These are phyloP conservation scores for Sporothrix inflata DNA, from an alignment of 2,329 filamentous ascomycete species.

Conservation along the genomic window DNA sequence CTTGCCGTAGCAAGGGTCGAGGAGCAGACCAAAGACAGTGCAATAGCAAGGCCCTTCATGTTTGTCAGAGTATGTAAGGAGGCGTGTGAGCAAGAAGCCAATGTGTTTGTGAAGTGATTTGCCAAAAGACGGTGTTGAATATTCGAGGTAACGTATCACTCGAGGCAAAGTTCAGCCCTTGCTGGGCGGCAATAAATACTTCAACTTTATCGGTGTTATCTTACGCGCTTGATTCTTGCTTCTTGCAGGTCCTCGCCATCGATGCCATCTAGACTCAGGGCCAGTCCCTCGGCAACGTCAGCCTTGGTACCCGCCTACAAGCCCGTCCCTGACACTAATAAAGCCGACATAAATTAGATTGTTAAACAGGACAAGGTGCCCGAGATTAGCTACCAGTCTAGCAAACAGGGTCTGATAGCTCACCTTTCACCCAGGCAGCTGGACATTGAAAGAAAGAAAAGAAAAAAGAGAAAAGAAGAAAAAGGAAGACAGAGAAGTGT, in stretches of 20 bases:
- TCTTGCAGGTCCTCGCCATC: background rate
- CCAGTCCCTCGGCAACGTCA: background rate
- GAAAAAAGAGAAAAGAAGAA: background rate
- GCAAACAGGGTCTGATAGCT: background rate
- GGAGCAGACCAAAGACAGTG: background rate
- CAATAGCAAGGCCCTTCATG: background rate
- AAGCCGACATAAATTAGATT: background rate
- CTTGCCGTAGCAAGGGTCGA: background rate
- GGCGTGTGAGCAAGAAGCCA: too few species aligned
- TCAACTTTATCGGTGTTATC: too few species aligned
- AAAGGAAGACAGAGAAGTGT: background rate
- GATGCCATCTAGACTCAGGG: background rate
- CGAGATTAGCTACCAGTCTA: background rate
- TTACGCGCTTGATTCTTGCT: background rate
- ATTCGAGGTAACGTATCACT: too few species aligned
- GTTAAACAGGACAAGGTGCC: background rate
- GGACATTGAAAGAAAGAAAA: background rate
- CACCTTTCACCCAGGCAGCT: background rate
- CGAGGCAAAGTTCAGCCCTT: too few species aligned
- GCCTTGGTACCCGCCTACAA: background rate
- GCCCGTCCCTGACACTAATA: background rate
- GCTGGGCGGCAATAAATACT: too few species aligned
- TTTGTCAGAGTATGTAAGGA: too few species aligned
- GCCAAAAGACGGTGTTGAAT: too few species aligned
- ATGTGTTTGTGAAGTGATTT: too few species aligned